These are phyloP conservation scores for Penicillium nucicola DNA, from an alignment of 495 filamentous ascomycete genomes.

Conservation along the genomic window DNA sequence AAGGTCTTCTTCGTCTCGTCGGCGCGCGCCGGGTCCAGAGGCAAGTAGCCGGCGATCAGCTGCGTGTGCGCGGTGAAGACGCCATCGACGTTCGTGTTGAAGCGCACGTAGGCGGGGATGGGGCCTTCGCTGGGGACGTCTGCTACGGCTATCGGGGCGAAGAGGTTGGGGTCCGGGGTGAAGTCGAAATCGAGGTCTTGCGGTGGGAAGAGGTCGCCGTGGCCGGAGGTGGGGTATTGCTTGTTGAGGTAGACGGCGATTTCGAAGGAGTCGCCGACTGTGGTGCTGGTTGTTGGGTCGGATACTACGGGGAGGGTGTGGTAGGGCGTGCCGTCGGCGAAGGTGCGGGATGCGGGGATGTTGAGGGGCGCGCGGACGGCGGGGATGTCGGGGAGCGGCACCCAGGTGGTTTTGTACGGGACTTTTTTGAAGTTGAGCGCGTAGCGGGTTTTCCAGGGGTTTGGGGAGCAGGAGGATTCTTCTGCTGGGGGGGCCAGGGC, in stretches of 20 bases:
- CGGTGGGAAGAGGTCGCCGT: constrained; percentile 37
- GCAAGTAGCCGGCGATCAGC: constrained; percentile 33
- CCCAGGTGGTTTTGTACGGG: constrained; percentile 52
- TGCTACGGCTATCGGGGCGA: constrained; percentile 29
- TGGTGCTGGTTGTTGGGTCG: constrained; percentile 37
- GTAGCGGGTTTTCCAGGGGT: constrained; percentile 59
- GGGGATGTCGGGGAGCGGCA: constrained; percentile 47
- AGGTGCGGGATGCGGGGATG: constrained; percentile 46
- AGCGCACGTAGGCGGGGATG: constrained; percentile 24
- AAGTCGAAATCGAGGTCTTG: constrained; percentile 29
- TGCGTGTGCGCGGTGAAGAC: constrained; percentile 40
- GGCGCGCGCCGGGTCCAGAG: constrained; percentile 41
- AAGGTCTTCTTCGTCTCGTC: constrained; percentile 45
- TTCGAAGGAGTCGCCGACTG: constrained; percentile 61
- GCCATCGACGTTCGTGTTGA: constrained; percentile 51
- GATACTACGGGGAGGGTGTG: constrained; percentile 57
- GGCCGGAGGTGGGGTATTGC: constrained; percentile 39
- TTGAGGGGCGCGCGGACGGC: constrained; percentile 41
- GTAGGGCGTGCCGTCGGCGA: constrained; percentile 55
- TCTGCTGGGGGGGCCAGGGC: constrained; percentile 35
- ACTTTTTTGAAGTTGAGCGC: constrained; percentile 60
- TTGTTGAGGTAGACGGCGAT: constrained; percentile 57
- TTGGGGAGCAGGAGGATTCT: constrained; percentile 39
- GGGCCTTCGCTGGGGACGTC: constrained; percentile 1
- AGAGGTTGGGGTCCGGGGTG: background rate